Conservation (phyloP, 305 asterid species). For the Coffea humblotiana region DNA sequence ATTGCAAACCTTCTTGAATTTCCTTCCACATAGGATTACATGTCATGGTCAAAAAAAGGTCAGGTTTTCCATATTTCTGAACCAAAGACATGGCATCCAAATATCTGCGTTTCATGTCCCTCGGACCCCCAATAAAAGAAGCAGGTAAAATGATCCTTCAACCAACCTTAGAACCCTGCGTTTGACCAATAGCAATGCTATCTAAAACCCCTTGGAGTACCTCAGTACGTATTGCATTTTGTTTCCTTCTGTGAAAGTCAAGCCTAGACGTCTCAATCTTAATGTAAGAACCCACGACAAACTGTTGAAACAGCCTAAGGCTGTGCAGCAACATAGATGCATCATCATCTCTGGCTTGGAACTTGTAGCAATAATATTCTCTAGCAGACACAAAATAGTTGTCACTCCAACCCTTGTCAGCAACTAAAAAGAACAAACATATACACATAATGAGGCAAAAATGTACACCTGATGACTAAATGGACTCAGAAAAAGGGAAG, state of each 20-base stretch:
- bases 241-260: neutral
- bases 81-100: neutral
- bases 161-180: neutral
- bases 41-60: neutral
- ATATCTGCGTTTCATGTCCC: conserved; percentile 1
- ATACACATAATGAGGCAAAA: too few relatives aligned
- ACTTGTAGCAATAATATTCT: neutral
- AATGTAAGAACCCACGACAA: neutral
- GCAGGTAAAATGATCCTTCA: neutral
- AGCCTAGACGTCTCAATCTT: neutral
- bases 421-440: too few relatives aligned
- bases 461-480: too few relatives aligned
- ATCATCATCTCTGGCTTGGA: neutral
- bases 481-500: too few relatives aligned
- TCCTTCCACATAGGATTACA: neutral
- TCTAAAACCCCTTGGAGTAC: neutral
- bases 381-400: neutral
- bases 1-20: too few relatives aligned
- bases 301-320: neutral
- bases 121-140: conserved; percentile 6
- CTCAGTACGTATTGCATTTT: neutral
- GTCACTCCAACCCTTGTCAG: neutral
- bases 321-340: neutral
- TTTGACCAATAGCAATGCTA: neutral
- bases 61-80: neutral